Conservation (phyloP, 305 asterid genomes). For the Stenogyne calaminthoides region DNA sequence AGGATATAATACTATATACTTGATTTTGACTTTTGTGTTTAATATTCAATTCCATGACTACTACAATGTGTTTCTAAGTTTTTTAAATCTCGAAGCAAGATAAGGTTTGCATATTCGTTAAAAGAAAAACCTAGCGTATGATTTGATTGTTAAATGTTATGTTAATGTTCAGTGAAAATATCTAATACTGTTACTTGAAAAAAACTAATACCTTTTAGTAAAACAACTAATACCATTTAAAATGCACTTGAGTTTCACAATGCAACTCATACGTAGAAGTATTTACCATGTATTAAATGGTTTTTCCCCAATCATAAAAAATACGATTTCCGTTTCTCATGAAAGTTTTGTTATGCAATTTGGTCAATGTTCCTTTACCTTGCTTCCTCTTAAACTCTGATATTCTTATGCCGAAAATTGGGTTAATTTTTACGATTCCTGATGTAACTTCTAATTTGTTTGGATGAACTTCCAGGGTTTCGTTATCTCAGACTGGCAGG, state of each 20-base stretch:
- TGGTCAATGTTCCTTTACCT: conserved; percentile 1
- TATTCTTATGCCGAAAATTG: conserved; percentile 16
- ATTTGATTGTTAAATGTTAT: background rate
- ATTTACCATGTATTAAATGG: background rate
- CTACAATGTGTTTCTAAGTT: background rate
- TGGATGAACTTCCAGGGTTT: conserved; percentile 57
- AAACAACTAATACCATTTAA: too few relatives aligned
- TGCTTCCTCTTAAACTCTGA: background rate
- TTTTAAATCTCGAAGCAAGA: background rate
- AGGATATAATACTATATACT: background rate
- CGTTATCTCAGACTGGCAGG: conserved; percentile 77
- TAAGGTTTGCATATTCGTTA: background rate
- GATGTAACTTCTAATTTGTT: conserved; percentile 24
- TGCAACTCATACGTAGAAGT: too few relatives aligned
- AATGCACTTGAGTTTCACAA: too few relatives aligned
- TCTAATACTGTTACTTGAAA: too few relatives aligned
- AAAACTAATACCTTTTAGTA: too few relatives aligned
- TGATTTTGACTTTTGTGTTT: conserved; percentile 2
- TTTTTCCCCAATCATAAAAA: background rate
- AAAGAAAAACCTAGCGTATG: background rate
- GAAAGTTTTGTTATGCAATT: conserved; percentile 17
- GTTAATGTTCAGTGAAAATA: too few relatives aligned
- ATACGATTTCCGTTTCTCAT: background rate
- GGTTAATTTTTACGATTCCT: background rate
- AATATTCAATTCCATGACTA: background rate